Evolutionary conservation across 805 yeast species (phyloP), one percentile per base, ranked within the genome.

Genomic region (Candida maesae): DNA sequence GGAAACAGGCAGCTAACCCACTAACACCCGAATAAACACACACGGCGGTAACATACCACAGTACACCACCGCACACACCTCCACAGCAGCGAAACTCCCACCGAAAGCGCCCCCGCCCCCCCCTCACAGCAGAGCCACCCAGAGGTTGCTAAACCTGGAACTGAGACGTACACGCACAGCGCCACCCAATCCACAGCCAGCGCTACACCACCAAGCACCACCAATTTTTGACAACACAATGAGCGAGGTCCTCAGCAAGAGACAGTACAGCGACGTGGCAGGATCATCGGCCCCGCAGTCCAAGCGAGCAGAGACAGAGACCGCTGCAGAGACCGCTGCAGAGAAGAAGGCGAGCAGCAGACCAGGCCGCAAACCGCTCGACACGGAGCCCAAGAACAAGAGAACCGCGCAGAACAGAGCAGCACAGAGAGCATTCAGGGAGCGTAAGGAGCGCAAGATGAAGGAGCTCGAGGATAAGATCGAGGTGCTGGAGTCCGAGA

Each of bases 401-500:
- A 73, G 99, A 53, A 88, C 95, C 13, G 97, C 97, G 2, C 98
- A 93, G 66, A 91, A 93, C 63, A 75, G 98, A 55, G 97, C 97
- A 3, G 98, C 98, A n/a, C 99, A 93, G 65, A 72, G 98, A 41
- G 98, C 98, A 6, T 91, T 88, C 65, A 72, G 98, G 42, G 98
- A 93, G 64, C 77, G 98, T 46, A 91, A 91, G 61, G 98, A 91
- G 62, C 73, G 73, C 37, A 87, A 85, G 57, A 76, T 93, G 80
- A 77, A 79, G 57, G 95, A 88, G 49, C 70, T 91, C 46, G 96
- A 90, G 59, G 80, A 79, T 35, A 81, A 85, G 52, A 95, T 91
- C 12, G 64, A 71, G 37, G 61, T 67, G 50, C 71, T 91, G 50
- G 96, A 93, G 61, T 74, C 74, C 48, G 84, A 81, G 50, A 81